phyloP scores from a whole-genome alignment of 169 alveolate species.

The Sarcocystis neurona region DNA sequence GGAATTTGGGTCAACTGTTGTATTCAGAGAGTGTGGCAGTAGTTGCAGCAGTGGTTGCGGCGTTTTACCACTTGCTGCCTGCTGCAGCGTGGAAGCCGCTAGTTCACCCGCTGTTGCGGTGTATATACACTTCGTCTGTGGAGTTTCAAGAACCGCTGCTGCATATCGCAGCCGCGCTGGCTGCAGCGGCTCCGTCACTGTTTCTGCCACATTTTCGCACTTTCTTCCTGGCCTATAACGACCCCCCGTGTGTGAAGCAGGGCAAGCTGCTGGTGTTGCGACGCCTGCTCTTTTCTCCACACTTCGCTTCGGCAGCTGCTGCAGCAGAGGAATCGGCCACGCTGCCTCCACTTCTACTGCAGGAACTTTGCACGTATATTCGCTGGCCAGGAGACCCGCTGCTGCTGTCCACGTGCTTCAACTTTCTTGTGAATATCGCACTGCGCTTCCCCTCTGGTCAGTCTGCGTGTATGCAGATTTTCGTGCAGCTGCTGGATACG shows the following conservation, averaged over 20 bases:
- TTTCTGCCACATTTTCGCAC: slow-evolving; percentile 34
- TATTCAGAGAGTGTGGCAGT: slow-evolving; percentile 48
- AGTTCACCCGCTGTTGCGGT: slow-evolving; percentile 44
- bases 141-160: slow-evolving; percentile 40
- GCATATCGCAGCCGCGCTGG: not conserved
- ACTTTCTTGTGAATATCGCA: slow-evolving; percentile 11
- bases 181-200: slow-evolving; percentile 19
- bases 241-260: slow-evolving; percentile 3
- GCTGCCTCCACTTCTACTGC: slow-evolving; percentile 24
- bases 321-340: not conserved
- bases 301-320: not conserved
- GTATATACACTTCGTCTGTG: slow-evolving; percentile 34
- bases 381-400: slow-evolving; percentile 60
- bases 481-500: slow-evolving; percentile 59
- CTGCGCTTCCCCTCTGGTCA: slow-evolving; percentile 16
- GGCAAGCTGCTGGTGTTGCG: slow-evolving; percentile 30
- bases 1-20: slow-evolving; percentile 1
- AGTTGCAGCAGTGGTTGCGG: slow-evolving; percentile 40
- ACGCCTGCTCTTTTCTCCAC: not conserved
- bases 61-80: slow-evolving; percentile 22
- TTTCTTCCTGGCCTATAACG: slow-evolving; percentile 36
- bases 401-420: not conserved
- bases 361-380: slow-evolving; percentile 49
- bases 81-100: slow-evolving; percentile 1
- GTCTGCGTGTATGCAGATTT: slow-evolving; percentile 29